Evolutionary conservation across 495 filamentous ascomycete genomes (phyloP).

Genomic region (Aspergillus ellipticus): DNA sequence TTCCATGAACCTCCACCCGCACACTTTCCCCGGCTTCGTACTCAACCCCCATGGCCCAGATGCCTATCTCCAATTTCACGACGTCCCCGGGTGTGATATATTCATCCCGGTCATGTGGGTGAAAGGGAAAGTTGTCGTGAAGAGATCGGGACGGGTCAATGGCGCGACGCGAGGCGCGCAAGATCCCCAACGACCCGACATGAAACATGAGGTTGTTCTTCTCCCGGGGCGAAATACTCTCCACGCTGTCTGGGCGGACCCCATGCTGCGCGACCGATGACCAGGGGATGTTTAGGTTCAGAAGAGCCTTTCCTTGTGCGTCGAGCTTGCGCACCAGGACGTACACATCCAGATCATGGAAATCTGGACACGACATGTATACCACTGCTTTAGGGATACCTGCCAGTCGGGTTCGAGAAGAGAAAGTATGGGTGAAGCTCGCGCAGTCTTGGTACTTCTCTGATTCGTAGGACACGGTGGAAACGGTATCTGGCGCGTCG

Average conservation of each 20-base stretch:
- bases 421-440: slow-evolving; percentile 31
- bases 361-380: slow-evolving; percentile 35
- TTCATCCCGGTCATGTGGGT: slow-evolving; percentile 31
- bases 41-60: slow-evolving; percentile 33
- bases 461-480: slow-evolving; percentile 22
- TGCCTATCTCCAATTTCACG: slow-evolving; percentile 31
- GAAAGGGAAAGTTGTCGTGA: slow-evolving; percentile 29
- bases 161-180: slow-evolving; percentile 32
- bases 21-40: slow-evolving; percentile 28
- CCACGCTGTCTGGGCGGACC: slow-evolving; percentile 16
- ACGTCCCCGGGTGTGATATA: slow-evolving; percentile 30
- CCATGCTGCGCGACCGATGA: slow-evolving; percentile 5
- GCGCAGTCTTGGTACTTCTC: slow-evolving; percentile 17
- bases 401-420: slow-evolving; percentile 21
- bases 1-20: slow-evolving; percentile 19
- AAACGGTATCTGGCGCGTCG: background rate
- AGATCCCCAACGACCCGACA: slow-evolving; percentile 28
- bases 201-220: slow-evolving; percentile 23
- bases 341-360: slow-evolving; percentile 39
- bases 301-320: slow-evolving; percentile 27
- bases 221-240: slow-evolving; percentile 27
- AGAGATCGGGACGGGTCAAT: slow-evolving; percentile 19
- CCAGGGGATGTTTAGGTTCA: slow-evolving; percentile 33
- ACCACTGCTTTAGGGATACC: slow-evolving; percentile 34
- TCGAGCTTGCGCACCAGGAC: slow-evolving; percentile 35